phyloP scores from a whole-genome alignment of 371 early-diverging fungal genomes.

The Mortierella sp. region DNA sequence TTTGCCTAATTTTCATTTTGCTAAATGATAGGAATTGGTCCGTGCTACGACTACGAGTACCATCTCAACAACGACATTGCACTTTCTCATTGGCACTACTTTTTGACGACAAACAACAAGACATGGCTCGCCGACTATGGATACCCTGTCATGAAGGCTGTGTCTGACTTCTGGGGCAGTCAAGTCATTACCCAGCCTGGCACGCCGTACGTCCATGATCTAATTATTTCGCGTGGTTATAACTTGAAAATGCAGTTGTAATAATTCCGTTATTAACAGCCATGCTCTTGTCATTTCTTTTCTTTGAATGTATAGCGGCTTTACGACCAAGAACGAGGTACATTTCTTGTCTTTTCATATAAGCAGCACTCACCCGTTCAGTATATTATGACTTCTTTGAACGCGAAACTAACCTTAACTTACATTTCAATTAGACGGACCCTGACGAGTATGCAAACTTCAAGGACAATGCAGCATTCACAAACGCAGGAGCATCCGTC shows the following conservation, averaged over 20 bases:
- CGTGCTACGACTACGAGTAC: conserved; percentile 55
- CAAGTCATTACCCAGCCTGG: conserved; percentile 36
- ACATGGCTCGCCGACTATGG: conserved; percentile 49
- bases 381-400: background rate
- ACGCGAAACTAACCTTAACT: background rate
- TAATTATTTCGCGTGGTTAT: background rate
- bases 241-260: background rate
- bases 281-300: background rate
- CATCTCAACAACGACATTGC: conserved; percentile 56
- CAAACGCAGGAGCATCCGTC: conserved; percentile 42
- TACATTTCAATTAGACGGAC: conserved; percentile 23
- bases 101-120: conserved; percentile 33
- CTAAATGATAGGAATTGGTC: conserved; percentile 42
- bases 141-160: conserved; percentile 49
- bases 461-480: conserved; percentile 47
- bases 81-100: conserved; percentile 52
- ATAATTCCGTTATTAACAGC: background rate
- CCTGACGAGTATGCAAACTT: conserved; percentile 54
- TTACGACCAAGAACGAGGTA: conserved; percentile 40
- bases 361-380: too few relatives aligned
- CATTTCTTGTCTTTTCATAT: background rate
- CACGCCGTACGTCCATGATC: conserved; percentile 27
- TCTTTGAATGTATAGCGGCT: conserved; percentile 6
- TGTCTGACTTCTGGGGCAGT: conserved; percentile 52
- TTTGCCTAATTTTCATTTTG: background rate